Evolutionary conservation across 2,329 filamentous ascomycete genomes (phyloP).

Genomic region (Arthrobotrys conoides): DNA sequence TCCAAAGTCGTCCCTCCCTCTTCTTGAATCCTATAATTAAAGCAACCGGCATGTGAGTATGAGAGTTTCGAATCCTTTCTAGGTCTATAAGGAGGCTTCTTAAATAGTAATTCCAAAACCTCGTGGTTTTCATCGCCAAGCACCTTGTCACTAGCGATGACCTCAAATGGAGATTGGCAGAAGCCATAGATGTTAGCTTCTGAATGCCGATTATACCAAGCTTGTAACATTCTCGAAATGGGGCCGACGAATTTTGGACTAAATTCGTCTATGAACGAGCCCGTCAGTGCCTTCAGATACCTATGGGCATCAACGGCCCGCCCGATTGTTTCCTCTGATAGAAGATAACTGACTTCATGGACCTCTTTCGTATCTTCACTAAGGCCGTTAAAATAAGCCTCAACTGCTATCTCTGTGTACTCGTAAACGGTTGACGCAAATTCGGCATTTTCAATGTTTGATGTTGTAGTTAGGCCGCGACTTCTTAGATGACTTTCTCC

Average conservation of each 20-base stretch:
- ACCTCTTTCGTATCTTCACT: too few relatives aligned
- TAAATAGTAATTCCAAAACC: neutral
- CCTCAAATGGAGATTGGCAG: neutral
- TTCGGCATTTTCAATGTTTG: too few relatives aligned
- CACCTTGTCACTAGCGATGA: neutral
- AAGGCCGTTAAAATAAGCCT: too few relatives aligned
- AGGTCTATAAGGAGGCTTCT: neutral
- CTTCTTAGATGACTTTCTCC: too few relatives aligned
- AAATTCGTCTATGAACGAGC: neutral
- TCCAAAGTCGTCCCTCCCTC: neutral
- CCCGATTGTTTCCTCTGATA: too few relatives aligned
- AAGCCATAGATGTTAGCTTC: neutral
- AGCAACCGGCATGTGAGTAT: neutral
- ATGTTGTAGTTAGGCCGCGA: too few relatives aligned
- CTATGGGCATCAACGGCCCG: too few relatives aligned
- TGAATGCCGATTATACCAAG: neutral
- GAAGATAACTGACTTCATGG: too few relatives aligned
- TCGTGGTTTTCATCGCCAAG: neutral
- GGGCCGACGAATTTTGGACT: neutral
- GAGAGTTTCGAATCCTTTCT: neutral
- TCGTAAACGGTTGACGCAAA: too few relatives aligned
- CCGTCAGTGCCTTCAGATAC: too few relatives aligned
- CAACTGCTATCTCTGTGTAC: too few relatives aligned
- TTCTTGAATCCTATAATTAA: neutral
- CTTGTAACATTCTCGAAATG: slow-evolving; percentile 7